Evolutionary conservation across 306 rosid species (phyloP), one percentile per base, ranked within the genome.

Genomic region (Sicyos baderoa): DNA sequence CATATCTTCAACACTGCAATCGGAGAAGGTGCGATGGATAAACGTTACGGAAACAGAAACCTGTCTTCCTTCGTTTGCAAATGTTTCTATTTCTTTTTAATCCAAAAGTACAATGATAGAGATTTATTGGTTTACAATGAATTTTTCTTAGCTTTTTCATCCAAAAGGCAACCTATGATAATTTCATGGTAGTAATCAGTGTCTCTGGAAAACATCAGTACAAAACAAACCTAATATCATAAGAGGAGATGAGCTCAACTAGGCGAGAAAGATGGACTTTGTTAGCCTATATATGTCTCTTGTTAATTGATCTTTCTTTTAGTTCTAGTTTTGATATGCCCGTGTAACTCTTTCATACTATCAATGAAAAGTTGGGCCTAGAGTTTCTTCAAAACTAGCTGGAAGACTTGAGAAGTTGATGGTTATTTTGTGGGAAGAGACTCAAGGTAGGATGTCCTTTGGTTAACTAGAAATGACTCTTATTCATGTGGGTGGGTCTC

Each of bases 401-500:
- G n/a, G 37, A 57, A 57, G 40, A 57, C 40, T 57, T 57, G 40
- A 23, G 40, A 57, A 23, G 27, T 23, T 27, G 17, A 12, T 9
- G 14, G 18, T 4, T 22, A 6, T 57, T 13, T 23, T 58, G 64
- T 27, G 42, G 64, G 42, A 58, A 25, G 64, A 25, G 42, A 40
- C 37, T 58, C 32, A 27, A 25, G 64, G 37, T 27, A 58, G 42
- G 18, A 19, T 58, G 64, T 58, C 64, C 14, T 58, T 58, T 58
- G 64, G 64, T 58, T 58, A 27, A 58, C 19, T 58, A 40, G 42
- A 58, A 58, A 58, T 25, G 5, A 58, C 40, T 58, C 32, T 25
- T 58, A 58, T 58, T 23, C 18, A 25, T 25, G 64, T 58, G 64
- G 64, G 44, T 58, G 64, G 64, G 44, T 58, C 64, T 58, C 64